Conservation (phyloP, 371 early-diverging fungal species). For the Apophysomyces trapeziformis region DNA sequence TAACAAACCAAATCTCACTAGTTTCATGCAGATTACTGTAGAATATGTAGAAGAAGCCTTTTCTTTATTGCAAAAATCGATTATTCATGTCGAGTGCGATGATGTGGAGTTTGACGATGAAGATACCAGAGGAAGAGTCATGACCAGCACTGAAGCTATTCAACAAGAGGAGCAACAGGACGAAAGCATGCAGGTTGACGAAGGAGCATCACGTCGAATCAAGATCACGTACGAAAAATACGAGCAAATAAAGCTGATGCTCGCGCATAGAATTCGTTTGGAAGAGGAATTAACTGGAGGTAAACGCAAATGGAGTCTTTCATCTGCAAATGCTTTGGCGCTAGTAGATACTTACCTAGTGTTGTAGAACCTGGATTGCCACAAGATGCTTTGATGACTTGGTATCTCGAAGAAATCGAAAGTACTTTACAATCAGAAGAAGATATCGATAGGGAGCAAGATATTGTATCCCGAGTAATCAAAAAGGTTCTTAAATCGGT, state of each 20-base stretch:
- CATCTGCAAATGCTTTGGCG: neutral
- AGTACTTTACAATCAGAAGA: constrained; percentile 74
- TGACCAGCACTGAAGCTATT: constrained; percentile 43
- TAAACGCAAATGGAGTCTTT: neutral
- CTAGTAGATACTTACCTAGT: neutral
- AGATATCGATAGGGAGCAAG: constrained; percentile 67
- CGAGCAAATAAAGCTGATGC: constrained; percentile 73
- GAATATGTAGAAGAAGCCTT: constrained; percentile 93
- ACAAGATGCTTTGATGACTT: constrained; percentile 75
- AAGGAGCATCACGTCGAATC: constrained; percentile 27
- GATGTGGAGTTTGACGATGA: constrained; percentile 79
- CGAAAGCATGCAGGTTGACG: constrained; percentile 41
- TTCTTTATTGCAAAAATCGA: constrained; percentile 88
- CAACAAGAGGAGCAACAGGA: constrained; percentile 24
- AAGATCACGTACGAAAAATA: constrained; percentile 81
- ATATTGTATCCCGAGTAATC: constrained; percentile 80
- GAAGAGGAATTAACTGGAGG: constrained; percentile 31
- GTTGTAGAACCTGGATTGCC: constrained; percentile 60
- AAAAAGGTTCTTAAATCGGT: constrained; percentile 75
- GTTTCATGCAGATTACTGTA: constrained; percentile 57
- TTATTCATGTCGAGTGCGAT: constrained; percentile 92
- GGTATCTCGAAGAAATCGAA: constrained; percentile 79
- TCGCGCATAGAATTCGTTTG: constrained; percentile 67
- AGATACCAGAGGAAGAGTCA: constrained; percentile 32
- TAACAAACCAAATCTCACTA: neutral